phyloP scores from a whole-genome alignment of 2,329 filamentous ascomycete species.

The Fusarium sp. region DNA sequence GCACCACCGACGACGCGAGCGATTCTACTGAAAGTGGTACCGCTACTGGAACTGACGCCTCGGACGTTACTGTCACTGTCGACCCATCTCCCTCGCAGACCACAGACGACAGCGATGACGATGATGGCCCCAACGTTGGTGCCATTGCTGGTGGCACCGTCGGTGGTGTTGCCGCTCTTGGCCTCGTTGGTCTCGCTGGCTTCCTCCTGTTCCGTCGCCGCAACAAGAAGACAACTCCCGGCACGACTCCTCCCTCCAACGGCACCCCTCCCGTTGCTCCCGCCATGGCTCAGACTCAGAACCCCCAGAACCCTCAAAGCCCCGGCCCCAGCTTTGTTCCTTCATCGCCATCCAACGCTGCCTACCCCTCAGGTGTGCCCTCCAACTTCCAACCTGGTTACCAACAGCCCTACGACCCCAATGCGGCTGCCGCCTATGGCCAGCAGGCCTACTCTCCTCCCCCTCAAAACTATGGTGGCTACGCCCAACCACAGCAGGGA shows the following conservation, averaged over 20 bases:
- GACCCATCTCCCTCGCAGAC: constrained; percentile 10
- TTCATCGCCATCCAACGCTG: constrained; percentile 35
- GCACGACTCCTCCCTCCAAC: constrained; percentile 18
- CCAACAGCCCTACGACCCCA: constrained; percentile 42
- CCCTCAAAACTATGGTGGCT: constrained; percentile 30
- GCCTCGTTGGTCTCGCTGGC: constrained; percentile 51
- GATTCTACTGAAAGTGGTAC: constrained; percentile 2
- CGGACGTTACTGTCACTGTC: constrained; percentile 13
- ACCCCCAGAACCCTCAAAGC: constrained; percentile 32
- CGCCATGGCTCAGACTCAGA: constrained; percentile 27
- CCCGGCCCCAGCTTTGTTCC: constrained; percentile 31
- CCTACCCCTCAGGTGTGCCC: constrained; percentile 45
- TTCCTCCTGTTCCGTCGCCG: constrained; percentile 55
- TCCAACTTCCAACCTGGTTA: constrained; percentile 36
- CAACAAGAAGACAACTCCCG: constrained; percentile 46
- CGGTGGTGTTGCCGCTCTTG: constrained; percentile 56
- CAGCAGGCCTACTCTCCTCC: constrained; percentile 35
- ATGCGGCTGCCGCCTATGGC: constrained; percentile 33
- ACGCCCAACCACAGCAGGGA: constrained; percentile 34
- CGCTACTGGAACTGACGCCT: neutral
- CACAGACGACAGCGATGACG: constrained; percentile 45
- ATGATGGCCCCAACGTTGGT: constrained; percentile 46
- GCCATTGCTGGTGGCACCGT: constrained; percentile 60
- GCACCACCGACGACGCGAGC: constrained; percentile 14
- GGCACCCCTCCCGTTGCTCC: constrained; percentile 22